Evolutionary conservation across 208 protist species (phyloP), one percentile per base, ranked within the genome.

Genomic region (Herpetomonas muscarum): DNA sequence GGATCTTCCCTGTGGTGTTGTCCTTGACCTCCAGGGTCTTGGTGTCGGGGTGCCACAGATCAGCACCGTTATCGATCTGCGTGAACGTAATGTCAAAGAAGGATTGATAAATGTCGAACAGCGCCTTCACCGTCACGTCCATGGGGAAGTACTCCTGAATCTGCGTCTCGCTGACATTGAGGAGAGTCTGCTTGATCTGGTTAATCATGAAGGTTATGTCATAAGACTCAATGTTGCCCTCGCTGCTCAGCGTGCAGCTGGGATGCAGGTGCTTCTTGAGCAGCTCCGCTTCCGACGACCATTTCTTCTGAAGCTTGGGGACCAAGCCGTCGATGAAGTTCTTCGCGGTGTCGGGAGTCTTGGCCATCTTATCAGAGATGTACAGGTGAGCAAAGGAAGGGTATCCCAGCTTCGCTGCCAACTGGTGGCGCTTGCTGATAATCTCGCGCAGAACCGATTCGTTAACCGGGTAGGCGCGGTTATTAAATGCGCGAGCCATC

Each of bases 101-200:
- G 44, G 72, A 29, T 57, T 91, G 63, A 64, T 90, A 91, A 50
- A 94, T 85, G 53, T 85, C 70, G 56, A 94, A 89, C 24, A 94
- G 61, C 29, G 74, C 84, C 45, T 85, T 74, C 24, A 94, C 73
- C 49, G 87, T 89, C 44, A 58, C 64, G 57, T 90, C 72, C 70
- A 90, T 77, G 22, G 84, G 87, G 65, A 94, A 91, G 60, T 91
- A 90, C 73, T 94, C 81, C 58, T 90, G 83, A 37, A 94, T 91
- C 28, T 72, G 71, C 1, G 71, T 87, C 65, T 94, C 87, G 56
- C 71, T 81, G 19, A 94, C 84, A 37, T 90, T 84, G 37, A 94
- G 67, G 42, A 81, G 64, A n/a, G 76, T 82, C 59, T 77, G 69
- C 70, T 90, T 89, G 55, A 87, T 75, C 37, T 86, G 64, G 60